Evolutionary conservation across 1,284 basidiomycete species (phyloP), one percentile per base, ranked within the genome.

Genomic region (Ustilago curta): DNA sequence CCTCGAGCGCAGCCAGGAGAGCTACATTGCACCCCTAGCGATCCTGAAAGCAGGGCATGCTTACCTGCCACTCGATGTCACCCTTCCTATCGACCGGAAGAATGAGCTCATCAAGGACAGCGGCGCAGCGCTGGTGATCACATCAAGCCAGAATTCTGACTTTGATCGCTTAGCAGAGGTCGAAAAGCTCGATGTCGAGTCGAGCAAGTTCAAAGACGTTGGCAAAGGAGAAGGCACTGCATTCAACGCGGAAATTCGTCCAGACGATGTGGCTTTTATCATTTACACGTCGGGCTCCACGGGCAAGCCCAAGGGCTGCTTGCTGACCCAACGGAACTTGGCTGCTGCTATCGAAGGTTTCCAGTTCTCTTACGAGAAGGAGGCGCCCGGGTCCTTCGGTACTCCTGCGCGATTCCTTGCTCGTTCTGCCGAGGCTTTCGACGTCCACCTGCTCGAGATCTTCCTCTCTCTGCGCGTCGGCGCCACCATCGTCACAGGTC

Each of bases 21-120:
- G 81, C 42, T 84, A 84, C 54, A 56, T 77, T 12, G 63, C 52
- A 0, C 72, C 82, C 0, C 51, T 82, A 2, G 82, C 63, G 7
- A 70, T 83, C 43, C 60, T 83, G 25, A 75, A 67, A 39, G 70
- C 77, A 11, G 78, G 83, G 1, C 71, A 73, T 18, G 57, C 76
- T 11, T 86, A 85, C 52, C 52, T 86, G 18, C 84, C 85, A 4
- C 77, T 86, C 21, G 84, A 84, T 56, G 77, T 75, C 43, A 78
- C 82, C 31, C 74, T 85, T 21, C 84, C 85, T 0, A 25, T 49
- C 9, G 78, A 80, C 21, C 77, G 85, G 5, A 82, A 83, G 58
- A 57, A 55, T 45, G 78, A 82, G 39, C 73, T 86, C 2, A 31
- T 83, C 18, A 43, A 51, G 8, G 81, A 80, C 42, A 81, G 80